A percentile compares a stretch with the other conserved stretches of the same genome.
Conservation (phyloP, 192 early-diverging fungal species). For the Dispira simplex region DNA sequence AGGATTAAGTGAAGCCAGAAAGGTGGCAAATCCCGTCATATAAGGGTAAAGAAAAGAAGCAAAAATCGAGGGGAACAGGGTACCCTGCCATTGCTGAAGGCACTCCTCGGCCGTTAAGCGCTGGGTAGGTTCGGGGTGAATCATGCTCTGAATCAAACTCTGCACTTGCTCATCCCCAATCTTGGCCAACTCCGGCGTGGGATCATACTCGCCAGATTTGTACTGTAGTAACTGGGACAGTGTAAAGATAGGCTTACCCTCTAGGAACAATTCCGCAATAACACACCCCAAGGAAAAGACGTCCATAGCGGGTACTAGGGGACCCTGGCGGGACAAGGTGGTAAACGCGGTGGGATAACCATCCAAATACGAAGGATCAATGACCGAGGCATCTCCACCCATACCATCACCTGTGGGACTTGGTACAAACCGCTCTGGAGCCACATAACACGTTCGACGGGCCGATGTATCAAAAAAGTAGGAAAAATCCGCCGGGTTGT, state of each 20-base stretch:
- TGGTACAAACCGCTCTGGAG: constrained; percentile 82
- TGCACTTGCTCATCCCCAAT: constrained; percentile 71
- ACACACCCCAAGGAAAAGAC: constrained; percentile 84
- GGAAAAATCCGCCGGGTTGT: constrained; percentile 90
- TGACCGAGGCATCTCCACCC: too few relatives aligned
- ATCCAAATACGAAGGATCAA: constrained; percentile 26
- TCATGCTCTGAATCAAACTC: constrained; percentile 72
- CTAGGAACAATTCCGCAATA: constrained; percentile 88
- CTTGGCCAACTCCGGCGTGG: constrained; percentile 48
- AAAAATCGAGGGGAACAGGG: constrained; percentile 26
- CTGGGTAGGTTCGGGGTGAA: constrained; percentile 61
- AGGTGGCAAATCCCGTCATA: constrained; percentile 12
- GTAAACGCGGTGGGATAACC: constrained; percentile 31
- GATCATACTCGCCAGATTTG: constrained; percentile 60
- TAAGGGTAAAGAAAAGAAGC: constrained; percentile 38
- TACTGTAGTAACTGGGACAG: constrained; percentile 87
- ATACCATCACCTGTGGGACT: background rate
- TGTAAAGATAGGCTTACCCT: constrained; percentile 83
- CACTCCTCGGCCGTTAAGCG: constrained; percentile 62
- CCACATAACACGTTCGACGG: constrained; percentile 82
- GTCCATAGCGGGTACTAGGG: constrained; percentile 74
- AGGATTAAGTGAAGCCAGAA: constrained; percentile 6
- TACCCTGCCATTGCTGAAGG: constrained; percentile 46
- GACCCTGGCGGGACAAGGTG: constrained; percentile 16
- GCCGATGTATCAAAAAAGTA: constrained; percentile 93